Percentiles rank a stretch among this genome's conserved stretches.
Conservation (phyloP, 768 basidiomycete genomes). For the Xerocomellus amylosporus region DNA sequence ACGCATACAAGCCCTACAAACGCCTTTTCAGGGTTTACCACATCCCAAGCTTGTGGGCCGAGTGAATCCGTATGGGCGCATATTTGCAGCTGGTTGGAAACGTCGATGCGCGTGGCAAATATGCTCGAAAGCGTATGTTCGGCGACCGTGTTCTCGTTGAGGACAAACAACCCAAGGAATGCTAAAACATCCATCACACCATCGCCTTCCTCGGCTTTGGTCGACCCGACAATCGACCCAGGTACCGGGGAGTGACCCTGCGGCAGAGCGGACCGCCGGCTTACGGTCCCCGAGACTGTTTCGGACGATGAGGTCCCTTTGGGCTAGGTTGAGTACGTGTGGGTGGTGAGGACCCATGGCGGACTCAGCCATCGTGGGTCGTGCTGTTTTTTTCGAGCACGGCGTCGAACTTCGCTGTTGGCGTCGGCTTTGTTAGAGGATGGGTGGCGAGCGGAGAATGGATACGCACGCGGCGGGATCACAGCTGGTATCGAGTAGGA, state of each 20-base stretch:
- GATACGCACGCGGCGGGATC: conserved; percentile 73
- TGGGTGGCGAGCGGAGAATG: not conserved
- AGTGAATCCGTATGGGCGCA: not conserved
- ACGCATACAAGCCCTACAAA: conserved; percentile 84
- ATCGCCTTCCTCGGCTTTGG: conserved; percentile 37
- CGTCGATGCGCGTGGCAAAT: conserved; percentile 61
- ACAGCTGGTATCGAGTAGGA: conserved; percentile 61
- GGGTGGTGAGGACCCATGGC: conserved; percentile 62
- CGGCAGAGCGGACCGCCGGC: conserved; percentile 63
- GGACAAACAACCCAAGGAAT: conserved; percentile 59
- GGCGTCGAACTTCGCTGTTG: conserved; percentile 78
- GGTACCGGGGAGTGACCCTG: conserved; percentile 62
- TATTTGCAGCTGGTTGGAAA: conserved; percentile 56
- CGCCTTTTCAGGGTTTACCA: conserved; percentile 70
- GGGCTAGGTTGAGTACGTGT: conserved; percentile 58
- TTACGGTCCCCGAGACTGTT: conserved; percentile 90
- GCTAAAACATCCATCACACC: conserved; percentile 40
- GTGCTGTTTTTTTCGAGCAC: conserved; percentile 49
- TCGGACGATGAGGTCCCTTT: conserved; percentile 74
- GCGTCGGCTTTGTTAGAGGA: not conserved
- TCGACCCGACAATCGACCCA: conserved; percentile 66
- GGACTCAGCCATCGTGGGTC: conserved; percentile 22
- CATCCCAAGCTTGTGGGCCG: conserved; percentile 59
- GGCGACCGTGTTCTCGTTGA: conserved; percentile 56
- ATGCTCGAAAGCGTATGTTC: conserved; percentile 73